Evolutionary conservation across 2,329 filamentous ascomycete species (phyloP), one percentile per base, ranked within the genome.

Genomic region (Triangularia setosa): DNA sequence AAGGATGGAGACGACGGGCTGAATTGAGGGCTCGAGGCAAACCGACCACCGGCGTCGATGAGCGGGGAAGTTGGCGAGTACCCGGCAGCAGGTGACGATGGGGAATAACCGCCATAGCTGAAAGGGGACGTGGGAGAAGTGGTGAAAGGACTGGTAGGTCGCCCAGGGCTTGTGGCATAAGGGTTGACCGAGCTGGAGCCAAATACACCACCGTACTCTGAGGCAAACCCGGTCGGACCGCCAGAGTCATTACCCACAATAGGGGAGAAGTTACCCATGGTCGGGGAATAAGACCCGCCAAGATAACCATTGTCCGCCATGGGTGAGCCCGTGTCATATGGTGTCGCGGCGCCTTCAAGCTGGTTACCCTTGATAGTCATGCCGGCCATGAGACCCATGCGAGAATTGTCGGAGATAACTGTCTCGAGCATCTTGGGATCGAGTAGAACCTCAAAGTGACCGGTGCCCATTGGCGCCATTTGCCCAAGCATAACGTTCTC

Each of bases 401-500:
- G 88, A 53, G 91, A 91, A 76, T 96, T 97, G 78, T 97, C 93
- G 58, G 92, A 93, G 65, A 96, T 93, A 73, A 96, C 92, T 18
- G 93, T 97, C 76, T 96, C 92, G 53, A 98, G 86, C 92, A 99
- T 96, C 78, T 91, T 91, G 69, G 93, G 93, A 75, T 99, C 96
- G 70, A 99, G 84, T 71, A 93, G 88, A 61, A 98, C 88, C 69
- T 99, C 93, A 72, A 99, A 94, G 77, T 97, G 93, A 68, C 95
- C 95, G 64, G 96, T 99, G 67, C 95, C 95, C 84, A 97, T 94
- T 28, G 96, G 95, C 4, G 96, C 95, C 79, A 98, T 87, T 80
- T 99, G 95, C 67, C 95, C 95, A 67, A 99, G 86, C 87, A 99
- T 99, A 75, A 99, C 90, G 80, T 99, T 99, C 80, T 99, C 95